Conservation (phyloP, 441 rosid species). For the Erysimum pusillum region DNA sequence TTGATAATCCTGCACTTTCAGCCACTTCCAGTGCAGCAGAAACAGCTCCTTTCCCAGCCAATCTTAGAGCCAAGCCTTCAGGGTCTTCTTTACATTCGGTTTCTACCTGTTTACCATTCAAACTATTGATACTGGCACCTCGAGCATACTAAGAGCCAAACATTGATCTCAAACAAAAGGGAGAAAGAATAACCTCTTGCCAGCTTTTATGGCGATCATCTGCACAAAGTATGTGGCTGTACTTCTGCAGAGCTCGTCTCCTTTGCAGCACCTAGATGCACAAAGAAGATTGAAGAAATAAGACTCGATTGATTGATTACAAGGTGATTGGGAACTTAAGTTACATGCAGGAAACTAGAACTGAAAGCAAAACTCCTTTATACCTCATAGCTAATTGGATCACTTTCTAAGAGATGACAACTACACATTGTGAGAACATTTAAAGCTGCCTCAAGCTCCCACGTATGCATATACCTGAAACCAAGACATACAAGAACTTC, state of each 20-base stretch:
- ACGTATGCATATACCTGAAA: constrained; percentile 85
- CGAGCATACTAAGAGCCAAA: constrained; percentile 25
- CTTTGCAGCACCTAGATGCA: constrained; percentile 72
- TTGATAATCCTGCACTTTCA: constrained; percentile 92
- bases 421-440: constrained; percentile 99
- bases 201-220: constrained; percentile 94
- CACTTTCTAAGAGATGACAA: constrained; percentile 80
- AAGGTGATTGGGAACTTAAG: constrained; percentile 10
- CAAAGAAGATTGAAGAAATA: constrained; percentile 33
- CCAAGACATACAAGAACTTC: constrained; percentile 34
- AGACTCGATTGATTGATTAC: constrained; percentile 19
- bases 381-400: constrained; percentile 83
- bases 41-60: constrained; percentile 99
- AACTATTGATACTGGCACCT: constrained; percentile 21
- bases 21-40: constrained; percentile 99
- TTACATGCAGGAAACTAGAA: constrained; percentile 30
- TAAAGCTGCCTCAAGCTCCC: constrained; percentile 95
- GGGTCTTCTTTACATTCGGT: constrained; percentile 92
- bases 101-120: constrained; percentile 73
- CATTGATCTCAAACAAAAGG: constrained; percentile 31
- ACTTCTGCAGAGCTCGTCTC: constrained; percentile 92
- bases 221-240: constrained; percentile 86
- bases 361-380: constrained; percentile 36
- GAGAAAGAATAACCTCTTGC: constrained; percentile 84
- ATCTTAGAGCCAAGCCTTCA: constrained; percentile 96